Conservation (phyloP, 805 yeast genomes). For the Saccharomycopsis sp. region DNA sequence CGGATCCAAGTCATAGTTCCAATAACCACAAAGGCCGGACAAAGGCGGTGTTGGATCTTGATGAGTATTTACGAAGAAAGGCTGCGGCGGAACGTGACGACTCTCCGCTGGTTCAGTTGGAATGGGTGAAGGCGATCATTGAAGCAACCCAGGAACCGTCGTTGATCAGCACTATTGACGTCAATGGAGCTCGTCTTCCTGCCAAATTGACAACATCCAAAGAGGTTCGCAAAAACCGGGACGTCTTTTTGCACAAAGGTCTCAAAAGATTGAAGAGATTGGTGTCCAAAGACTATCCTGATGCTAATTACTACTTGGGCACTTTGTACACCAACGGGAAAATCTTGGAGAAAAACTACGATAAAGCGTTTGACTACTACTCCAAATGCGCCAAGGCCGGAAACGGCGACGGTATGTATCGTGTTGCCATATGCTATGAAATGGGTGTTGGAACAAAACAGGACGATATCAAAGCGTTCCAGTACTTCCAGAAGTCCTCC, state of each 20-base stretch:
- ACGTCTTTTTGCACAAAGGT: constrained; percentile 49
- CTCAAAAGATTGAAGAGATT: constrained; percentile 54
- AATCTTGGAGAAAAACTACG: constrained; percentile 48
- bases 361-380: constrained; percentile 55
- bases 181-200: constrained; percentile 40
- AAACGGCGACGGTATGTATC: constrained; percentile 55
- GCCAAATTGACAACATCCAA: constrained; percentile 34
- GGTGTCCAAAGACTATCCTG: constrained; percentile 43
- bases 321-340: constrained; percentile 47
- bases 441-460: constrained; percentile 49
- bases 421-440: constrained; percentile 67
- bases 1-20: constrained; percentile 7
- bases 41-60: constrained; percentile 10
- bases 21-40: constrained; percentile 11
- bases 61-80: constrained; percentile 14
- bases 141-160: constrained; percentile 39
- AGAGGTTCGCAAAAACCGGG: constrained; percentile 45
- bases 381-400: constrained; percentile 49
- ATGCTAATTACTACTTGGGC: constrained; percentile 54
- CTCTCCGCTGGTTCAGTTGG: constrained; percentile 49
- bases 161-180: constrained; percentile 37
- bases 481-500: constrained; percentile 56
- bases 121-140: constrained; percentile 54
- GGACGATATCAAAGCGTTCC: constrained; percentile 42
- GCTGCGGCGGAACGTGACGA: constrained; percentile 16